These are phyloP conservation scores for Rutstroemia sp. DNA, from an alignment of 2,329 filamentous ascomycete genomes.

Conservation along the genomic window DNA sequence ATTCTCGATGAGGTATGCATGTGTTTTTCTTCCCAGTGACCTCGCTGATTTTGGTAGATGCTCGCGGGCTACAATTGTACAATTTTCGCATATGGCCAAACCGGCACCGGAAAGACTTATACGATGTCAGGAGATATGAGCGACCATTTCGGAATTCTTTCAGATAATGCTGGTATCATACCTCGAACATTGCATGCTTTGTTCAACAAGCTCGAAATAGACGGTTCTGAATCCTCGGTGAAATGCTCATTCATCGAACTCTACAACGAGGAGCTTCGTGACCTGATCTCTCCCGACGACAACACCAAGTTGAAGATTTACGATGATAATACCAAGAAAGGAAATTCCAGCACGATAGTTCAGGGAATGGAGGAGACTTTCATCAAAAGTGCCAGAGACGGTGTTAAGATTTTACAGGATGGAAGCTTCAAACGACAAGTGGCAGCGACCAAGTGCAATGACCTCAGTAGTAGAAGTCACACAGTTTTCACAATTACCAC, in stretches of 20 bases:
- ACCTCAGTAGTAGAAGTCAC: constrained; percentile 92
- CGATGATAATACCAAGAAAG: constrained; percentile 81
- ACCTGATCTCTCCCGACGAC: constrained; percentile 78
- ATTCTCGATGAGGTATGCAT: constrained; percentile 77
- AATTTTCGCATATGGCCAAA: constrained; percentile 97
- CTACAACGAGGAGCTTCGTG: constrained; percentile 95
- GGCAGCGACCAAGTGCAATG: constrained; percentile 99
- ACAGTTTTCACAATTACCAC: constrained; percentile 96
- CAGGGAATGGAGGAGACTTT: constrained; percentile 98
- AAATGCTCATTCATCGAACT: constrained; percentile 98
- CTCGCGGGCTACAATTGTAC: constrained; percentile 94
- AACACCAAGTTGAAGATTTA: constrained; percentile 87
- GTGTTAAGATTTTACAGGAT: constrained; percentile 79
- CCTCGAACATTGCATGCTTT: constrained; percentile 82
- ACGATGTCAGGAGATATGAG: constrained; percentile 99
- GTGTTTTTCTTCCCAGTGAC: not conserved
- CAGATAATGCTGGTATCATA: constrained; percentile 90
- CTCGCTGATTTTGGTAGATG: constrained; percentile 51
- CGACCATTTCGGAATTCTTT: constrained; percentile 75
- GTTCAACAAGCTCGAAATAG: constrained; percentile 75
- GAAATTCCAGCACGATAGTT: constrained; percentile 78
- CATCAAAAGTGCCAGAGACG: constrained; percentile 76
- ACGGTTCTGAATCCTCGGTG: constrained; percentile 77
- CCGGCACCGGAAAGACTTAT: constrained; percentile 96
- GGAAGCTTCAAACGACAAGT: constrained; percentile 94